A percentile compares a stretch with the other conserved stretches of the same genome.
Evolutionary conservation across 768 basidiomycete genomes (phyloP).

Genomic region (Phanerodontia chrysosporium): DNA sequence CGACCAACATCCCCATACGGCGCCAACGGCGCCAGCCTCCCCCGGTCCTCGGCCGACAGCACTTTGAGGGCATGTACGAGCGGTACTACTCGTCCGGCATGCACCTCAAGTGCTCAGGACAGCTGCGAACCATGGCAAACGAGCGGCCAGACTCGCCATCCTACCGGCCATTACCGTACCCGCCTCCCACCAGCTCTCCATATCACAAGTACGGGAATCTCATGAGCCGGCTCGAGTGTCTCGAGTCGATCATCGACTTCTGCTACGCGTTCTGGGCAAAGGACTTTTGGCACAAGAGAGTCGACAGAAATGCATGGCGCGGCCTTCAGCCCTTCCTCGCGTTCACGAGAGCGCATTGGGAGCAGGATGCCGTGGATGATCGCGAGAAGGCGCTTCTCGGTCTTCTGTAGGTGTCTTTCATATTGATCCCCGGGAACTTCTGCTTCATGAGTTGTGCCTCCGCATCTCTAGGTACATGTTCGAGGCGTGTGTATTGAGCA

Average conservation of each 20-base stretch:
- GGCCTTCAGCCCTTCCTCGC: constrained; percentile 28
- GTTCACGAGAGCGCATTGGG: constrained; percentile 74
- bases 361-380: constrained; percentile 39
- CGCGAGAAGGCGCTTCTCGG: constrained; percentile 63
- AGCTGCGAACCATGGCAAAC: constrained; percentile 66
- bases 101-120: constrained; percentile 79
- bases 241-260: constrained; percentile 81
- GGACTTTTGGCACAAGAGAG: constrained; percentile 37
- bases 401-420: constrained; percentile 60
- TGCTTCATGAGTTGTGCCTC: constrained; percentile 27
- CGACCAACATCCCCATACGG: constrained; percentile 49
- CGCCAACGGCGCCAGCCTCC: constrained; percentile 56
- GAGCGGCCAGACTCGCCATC: background rate
- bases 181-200: constrained; percentile 59
- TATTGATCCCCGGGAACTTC: constrained; percentile 16
- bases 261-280: constrained; percentile 80
- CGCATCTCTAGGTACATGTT: constrained; percentile 62
- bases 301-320: background rate
- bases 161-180: constrained; percentile 56
- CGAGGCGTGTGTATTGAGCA: constrained; percentile 65
- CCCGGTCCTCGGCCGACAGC: constrained; percentile 31
- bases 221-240: constrained; percentile 73
- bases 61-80: constrained; percentile 61
- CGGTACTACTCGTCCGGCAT: constrained; percentile 69
- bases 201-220: constrained; percentile 75